phyloP scores from a whole-genome alignment of 768 basidiomycete species.

The Atractiella rhizophila region DNA sequence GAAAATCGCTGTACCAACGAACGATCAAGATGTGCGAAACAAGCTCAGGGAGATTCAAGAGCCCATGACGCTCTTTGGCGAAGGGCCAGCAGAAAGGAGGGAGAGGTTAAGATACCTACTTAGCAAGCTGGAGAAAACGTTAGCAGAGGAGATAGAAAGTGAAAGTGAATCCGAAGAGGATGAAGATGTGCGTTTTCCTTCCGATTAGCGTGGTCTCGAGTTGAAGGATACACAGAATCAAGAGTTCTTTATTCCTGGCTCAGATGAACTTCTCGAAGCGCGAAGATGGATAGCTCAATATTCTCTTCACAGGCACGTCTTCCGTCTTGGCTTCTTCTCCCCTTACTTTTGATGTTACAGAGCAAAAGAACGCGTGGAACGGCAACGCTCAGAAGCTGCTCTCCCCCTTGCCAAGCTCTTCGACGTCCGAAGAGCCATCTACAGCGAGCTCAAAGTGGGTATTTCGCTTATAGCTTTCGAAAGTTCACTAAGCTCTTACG shows the following conservation, averaged over 20 bases:
- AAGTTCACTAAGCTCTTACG: too few species aligned
- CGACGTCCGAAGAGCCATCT: constrained; percentile 75
- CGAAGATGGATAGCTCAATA: constrained; percentile 69
- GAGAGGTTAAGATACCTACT: constrained; percentile 86
- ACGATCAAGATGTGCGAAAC: constrained; percentile 75
- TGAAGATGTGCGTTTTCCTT: too few species aligned
- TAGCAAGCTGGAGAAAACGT: constrained; percentile 42
- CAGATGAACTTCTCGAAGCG: constrained; percentile 60
- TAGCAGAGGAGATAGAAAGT: constrained; percentile 31
- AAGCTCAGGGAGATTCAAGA: constrained; percentile 78
- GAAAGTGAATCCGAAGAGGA: background rate
- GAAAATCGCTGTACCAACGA: constrained; percentile 81
- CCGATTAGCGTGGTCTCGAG: too few species aligned
- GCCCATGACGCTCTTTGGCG: constrained; percentile 90
- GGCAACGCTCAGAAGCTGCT: constrained; percentile 71
- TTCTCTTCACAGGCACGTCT: constrained; percentile 68
- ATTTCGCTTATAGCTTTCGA: background rate
- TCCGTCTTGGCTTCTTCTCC: constrained; percentile 34
- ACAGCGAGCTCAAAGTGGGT: constrained; percentile 61
- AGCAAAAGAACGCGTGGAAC: constrained; percentile 79
- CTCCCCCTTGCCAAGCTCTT: constrained; percentile 69
- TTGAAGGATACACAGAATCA: constrained; percentile 34
- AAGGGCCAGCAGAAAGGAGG: constrained; percentile 45
- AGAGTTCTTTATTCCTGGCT: constrained; percentile 86
- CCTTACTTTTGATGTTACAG: constrained; percentile 32